Conservation (phyloP, 306 rosid species). For the Dryas drummondii region DNA sequence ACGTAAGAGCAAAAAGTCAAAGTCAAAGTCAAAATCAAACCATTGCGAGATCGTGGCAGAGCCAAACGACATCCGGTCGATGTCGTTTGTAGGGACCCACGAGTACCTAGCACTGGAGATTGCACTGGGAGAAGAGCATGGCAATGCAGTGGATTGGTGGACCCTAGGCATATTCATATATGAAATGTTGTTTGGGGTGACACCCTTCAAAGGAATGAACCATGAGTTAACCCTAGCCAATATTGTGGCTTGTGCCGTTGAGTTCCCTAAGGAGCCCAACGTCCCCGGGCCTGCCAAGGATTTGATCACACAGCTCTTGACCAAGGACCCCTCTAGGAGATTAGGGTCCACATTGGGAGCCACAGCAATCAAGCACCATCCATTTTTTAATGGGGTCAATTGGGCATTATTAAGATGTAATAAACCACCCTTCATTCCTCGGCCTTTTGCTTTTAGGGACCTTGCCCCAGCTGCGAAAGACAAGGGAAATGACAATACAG, state of each 20-base stretch:
- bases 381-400: constrained; percentile 54
- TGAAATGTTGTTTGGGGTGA: constrained; percentile 58
- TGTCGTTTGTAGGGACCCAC: constrained; percentile 75
- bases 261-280: constrained; percentile 59
- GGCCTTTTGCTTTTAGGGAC: constrained; percentile 26
- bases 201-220: constrained; percentile 58
- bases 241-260: constrained; percentile 65
- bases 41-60: constrained; percentile 45
- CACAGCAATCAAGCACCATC: constrained; percentile 49
- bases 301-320: constrained; percentile 47
- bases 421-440: constrained; percentile 49
- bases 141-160: constrained; percentile 75
- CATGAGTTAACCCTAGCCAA: constrained; percentile 60
- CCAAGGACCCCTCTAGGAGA: constrained; percentile 57
- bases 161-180: constrained; percentile 54
- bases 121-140: constrained; percentile 57
- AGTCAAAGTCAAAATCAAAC: too few species aligned
- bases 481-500: constrained; percentile 9
- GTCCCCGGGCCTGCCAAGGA: constrained; percentile 46
- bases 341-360: constrained; percentile 64
- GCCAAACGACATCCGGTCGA: constrained; percentile 57
- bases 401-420: constrained; percentile 69
- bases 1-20: constrained; percentile 33
- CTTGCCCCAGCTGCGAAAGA: constrained; percentile 1
- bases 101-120: constrained; percentile 57